phyloP scores from a whole-genome alignment of 2,329 filamentous ascomycete genomes.

The Nectriaceae sp. region DNA sequence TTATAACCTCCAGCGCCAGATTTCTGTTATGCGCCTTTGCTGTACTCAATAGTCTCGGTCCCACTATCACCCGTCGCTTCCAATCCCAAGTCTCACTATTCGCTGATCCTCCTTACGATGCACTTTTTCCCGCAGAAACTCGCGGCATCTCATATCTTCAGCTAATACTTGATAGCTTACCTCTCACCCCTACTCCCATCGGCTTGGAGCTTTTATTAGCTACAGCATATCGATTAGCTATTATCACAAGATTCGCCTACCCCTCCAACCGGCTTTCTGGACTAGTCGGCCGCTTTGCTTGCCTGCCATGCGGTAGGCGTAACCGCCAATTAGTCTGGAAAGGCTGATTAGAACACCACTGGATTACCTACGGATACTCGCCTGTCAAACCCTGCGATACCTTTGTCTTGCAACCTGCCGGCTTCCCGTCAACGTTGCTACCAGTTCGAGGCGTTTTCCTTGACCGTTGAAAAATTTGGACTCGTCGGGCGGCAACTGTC shows the following conservation, averaged over 20 bases:
- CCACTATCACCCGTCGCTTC: constrained; percentile 28
- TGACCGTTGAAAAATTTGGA: neutral
- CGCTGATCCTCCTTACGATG: neutral
- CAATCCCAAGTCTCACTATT: constrained; percentile 7
- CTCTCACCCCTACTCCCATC: neutral
- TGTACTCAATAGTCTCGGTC: constrained; percentile 24
- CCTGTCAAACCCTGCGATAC: constrained; percentile 19
- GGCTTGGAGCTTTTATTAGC: neutral
- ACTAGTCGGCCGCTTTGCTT: constrained; percentile 5
- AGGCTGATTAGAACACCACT: constrained; percentile 21
- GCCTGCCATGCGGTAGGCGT: constrained; percentile 25
- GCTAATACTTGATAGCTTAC: neutral
- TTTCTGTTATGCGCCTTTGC: no score
- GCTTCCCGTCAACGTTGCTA: neutral
- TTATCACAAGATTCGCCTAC: constrained; percentile 9
- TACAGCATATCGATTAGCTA: constrained; percentile 10
- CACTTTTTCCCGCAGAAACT: neutral
- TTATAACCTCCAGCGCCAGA: no score
- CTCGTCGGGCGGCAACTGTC: neutral
- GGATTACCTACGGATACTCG: constrained; percentile 24
- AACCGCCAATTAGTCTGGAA: constrained; percentile 20
- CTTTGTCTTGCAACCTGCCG: neutral
- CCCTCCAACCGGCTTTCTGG: constrained; percentile 6
- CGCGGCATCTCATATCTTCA: neutral
- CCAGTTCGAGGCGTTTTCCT: neutral